Evolutionary conservation across 2,329 filamentous ascomycete genomes (phyloP), one percentile per base, ranked within the genome.

Genomic region (Phialophora chinensis): DNA sequence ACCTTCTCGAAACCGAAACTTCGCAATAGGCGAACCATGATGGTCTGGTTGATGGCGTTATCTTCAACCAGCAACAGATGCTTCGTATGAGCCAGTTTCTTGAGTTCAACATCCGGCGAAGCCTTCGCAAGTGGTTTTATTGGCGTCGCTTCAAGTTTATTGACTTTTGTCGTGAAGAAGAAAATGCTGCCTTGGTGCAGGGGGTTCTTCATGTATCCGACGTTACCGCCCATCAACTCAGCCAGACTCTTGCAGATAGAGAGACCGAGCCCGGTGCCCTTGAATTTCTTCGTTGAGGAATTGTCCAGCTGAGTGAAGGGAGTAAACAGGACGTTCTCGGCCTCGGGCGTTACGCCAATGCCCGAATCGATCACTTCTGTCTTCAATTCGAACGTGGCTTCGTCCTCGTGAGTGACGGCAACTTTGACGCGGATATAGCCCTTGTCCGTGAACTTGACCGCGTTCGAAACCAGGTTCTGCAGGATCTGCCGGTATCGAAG

Each of bases 391-490:
- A 80, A 86, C 5, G 65, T 62, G 17, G 27, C 8, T 31, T 69
- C 69, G 35, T 66, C 66, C 47, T 65, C 66, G 35, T 74, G 69
- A 1, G 79, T 65, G 29, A 61, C 53, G 6, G 27, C 20, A n/a
- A 55, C 76, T 70, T 61, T 73, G 68, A 83, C 77, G 0, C 78
- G 76, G 38, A 88, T 81, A 64, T 79, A 80, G 0, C 86, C 86
- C 35, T 79, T 75, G 25, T 87, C 84, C 3, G 87, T 89, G 70
- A 88, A 88, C 68, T 89, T 89, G 52, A 82, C 81, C 1, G 86
- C 86, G 70, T 89, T 89, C 17, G 83, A 81, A 17, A 88, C 77
- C 4, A 89, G 78, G 68, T 89, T 89, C 69, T 88, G 85, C n/a
- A 88, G 72, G 17, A 88, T 84, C 69, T 89, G 87, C 8, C 86